A percentile compares a stretch with the other conserved stretches of the same genome.
Evolutionary conservation across 495 filamentous ascomycete genomes (phyloP).

Genomic region (Penicillium ochrochloron): DNA sequence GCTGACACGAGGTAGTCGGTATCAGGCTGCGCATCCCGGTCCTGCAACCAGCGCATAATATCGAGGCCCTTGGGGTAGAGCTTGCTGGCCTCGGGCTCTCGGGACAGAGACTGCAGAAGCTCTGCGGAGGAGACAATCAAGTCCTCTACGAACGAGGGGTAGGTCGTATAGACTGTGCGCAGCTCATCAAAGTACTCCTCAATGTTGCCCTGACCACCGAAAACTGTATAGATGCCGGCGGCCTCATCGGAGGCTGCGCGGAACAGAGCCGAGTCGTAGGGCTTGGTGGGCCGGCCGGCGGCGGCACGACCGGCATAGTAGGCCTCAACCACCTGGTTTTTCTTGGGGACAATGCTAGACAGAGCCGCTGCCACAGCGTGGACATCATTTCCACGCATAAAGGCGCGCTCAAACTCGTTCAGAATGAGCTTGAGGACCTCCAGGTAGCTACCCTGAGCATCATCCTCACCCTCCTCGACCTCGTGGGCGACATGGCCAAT

Average conservation of each 20-base stretch:
- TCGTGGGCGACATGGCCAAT: slow-evolving; percentile 85
- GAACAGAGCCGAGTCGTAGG: slow-evolving; percentile 91
- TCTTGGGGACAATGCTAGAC: slow-evolving; percentile 87
- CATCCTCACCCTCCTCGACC: slow-evolving; percentile 89
- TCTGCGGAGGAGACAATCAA: slow-evolving; percentile 78
- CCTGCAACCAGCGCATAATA: slow-evolving; percentile 88
- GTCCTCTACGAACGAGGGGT: slow-evolving; percentile 86
- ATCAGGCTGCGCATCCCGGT: slow-evolving; percentile 86
- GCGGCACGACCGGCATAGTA: slow-evolving; percentile 91
- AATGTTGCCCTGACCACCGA: slow-evolving; percentile 98
- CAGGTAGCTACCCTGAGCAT: slow-evolving; percentile 77
- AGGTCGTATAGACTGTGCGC: slow-evolving; percentile 85
- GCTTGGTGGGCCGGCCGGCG: slow-evolving; percentile 77
- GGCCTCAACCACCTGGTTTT: slow-evolving; percentile 79
- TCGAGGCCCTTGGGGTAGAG: slow-evolving; percentile 95
- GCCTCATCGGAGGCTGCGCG: slow-evolving; percentile 80
- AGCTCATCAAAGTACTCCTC: slow-evolving; percentile 99
- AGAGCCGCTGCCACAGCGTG: slow-evolving; percentile 85
- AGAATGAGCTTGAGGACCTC: slow-evolving; percentile 87
- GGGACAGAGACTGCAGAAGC: slow-evolving; percentile 80
- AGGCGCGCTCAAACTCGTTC: slow-evolving; percentile 94
- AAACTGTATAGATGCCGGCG: slow-evolving; percentile 86
- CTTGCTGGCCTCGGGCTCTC: slow-evolving; percentile 86
- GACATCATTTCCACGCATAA: slow-evolving; percentile 93
- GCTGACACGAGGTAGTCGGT: slow-evolving; percentile 95